Evolutionary conservation across 108 stramenopile species (phyloP), one percentile per base, ranked within the genome.

Genomic region (Conticribra weissflogii): DNA sequence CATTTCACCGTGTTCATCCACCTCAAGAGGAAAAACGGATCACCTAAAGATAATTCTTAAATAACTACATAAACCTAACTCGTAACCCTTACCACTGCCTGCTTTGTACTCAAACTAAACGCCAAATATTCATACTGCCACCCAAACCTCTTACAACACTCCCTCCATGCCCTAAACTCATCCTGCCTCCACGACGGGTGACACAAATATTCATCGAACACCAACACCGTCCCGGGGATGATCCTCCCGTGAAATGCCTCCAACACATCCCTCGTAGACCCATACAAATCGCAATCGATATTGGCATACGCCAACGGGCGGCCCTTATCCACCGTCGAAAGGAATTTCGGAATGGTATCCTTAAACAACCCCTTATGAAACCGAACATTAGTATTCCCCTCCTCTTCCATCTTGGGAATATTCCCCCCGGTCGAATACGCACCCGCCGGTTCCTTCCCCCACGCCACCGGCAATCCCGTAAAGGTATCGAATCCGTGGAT

Each of bases 401-500:
- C 85, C 0, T 62, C 80, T 12, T 85, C 82, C 52, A 83, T 81
- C 30, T 77, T 55, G 3, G 94, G 94, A 24, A 86, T 67, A 9
- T 77, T 65, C 7, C 94, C 94, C 5, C 89, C 91, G 0, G 91
- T 95, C 16, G 88, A 87, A 61, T 92, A 95, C 0, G 87, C 46
- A 3, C 94, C 94, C 14, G 80, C 82, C 4, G 88, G 89, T 63
- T 91, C 88, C 22, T 72, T 81, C 0, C 89, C 89, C 94, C 94
- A 95, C 15, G 91, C 82, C 50, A 88, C 84, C 1, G 94, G 94
- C 21, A 95, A 68, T 31, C 94, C 94, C 0, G 91, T 95, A 61
- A 95, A 95, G 2, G 94, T 95, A 72, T 95, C 94, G 83, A 95
- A 95, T 25, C 94, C 91, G 67, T 95, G 86, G 45, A 92, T 81